Percentiles rank a stretch among this genome's conserved stretches.
Evolutionary conservation across 1,284 basidiomycete genomes (phyloP).

Genomic region (Pyrrhoderma lamaoense): DNA sequence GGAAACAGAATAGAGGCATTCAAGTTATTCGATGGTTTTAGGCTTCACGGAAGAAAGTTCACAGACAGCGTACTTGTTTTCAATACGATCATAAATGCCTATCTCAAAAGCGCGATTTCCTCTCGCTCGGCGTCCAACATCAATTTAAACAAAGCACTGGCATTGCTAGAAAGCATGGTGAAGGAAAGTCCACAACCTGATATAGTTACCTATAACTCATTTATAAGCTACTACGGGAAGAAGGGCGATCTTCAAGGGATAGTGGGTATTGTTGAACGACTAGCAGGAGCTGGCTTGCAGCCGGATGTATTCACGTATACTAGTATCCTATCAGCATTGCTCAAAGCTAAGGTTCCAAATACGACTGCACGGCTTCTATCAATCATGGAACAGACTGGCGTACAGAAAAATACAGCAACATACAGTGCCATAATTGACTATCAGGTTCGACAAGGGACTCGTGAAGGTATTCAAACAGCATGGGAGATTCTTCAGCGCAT

Average conservation of each 20-base stretch:
- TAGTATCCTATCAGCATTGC: slow-evolving; percentile 66
- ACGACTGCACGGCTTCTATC: slow-evolving; percentile 54
- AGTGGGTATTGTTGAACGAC: slow-evolving; percentile 45
- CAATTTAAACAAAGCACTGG: slow-evolving; percentile 37
- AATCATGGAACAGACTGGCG: slow-evolving; percentile 68
- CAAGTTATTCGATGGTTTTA: slow-evolving; percentile 16
- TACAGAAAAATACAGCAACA: slow-evolving; percentile 64
- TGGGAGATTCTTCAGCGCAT: slow-evolving; percentile 63
- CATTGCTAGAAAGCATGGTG: slow-evolving; percentile 43
- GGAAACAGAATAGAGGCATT: slow-evolving; percentile 34
- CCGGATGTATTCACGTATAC: slow-evolving; percentile 80
- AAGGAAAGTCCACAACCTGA: slow-evolving; percentile 54
- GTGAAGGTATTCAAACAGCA: slow-evolving; percentile 50
- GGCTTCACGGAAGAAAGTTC: no score
- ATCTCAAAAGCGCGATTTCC: slow-evolving; percentile 50
- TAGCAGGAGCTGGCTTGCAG: slow-evolving; percentile 43
- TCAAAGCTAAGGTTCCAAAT: slow-evolving; percentile 59
- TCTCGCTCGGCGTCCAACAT: slow-evolving; percentile 19
- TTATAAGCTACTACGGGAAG: slow-evolving; percentile 59
- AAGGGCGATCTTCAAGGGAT: slow-evolving; percentile 50
- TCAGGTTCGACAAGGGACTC: slow-evolving; percentile 50
- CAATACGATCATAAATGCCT: slow-evolving; percentile 40
- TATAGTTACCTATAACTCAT: slow-evolving; percentile 70
- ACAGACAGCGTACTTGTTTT: slow-evolving; percentile 37
- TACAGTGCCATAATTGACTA: slow-evolving; percentile 71